Percentiles rank a stretch among this genome's conserved stretches.
These are phyloP conservation scores for Taxawa tesnikishii DNA, from an alignment of 2,329 filamentous ascomycete species.

Conservation along the genomic window DNA sequence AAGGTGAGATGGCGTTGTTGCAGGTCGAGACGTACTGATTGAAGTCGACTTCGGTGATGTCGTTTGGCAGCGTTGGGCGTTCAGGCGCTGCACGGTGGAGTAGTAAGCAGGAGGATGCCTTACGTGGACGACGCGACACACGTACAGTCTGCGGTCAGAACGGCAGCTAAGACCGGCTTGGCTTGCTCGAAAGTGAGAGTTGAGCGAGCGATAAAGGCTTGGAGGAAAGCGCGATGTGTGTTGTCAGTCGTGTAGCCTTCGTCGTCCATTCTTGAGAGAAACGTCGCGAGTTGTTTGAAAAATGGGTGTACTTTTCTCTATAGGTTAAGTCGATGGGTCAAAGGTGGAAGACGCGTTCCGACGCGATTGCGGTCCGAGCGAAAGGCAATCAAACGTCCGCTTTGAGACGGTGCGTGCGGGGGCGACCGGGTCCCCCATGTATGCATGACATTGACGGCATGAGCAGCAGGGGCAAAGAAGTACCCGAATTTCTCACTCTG, in stretches of 20 bases:
- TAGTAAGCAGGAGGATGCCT: background rate
- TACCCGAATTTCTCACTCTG: too few relatives aligned
- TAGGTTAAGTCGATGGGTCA: too few relatives aligned
- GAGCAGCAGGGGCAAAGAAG: too few relatives aligned
- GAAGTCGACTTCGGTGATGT: conserved; percentile 59
- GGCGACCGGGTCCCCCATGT: too few relatives aligned
- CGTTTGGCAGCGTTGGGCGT: conserved; percentile 36
- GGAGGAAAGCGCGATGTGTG: conserved; percentile 76
- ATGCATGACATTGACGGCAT: too few relatives aligned
- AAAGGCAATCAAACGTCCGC: too few relatives aligned
- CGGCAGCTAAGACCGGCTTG: conserved; percentile 61
- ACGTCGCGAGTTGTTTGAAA: too few relatives aligned
- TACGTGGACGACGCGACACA: conserved; percentile 30
- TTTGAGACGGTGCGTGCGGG: too few relatives aligned
- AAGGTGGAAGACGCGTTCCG: too few relatives aligned
- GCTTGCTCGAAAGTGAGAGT: conserved; percentile 65
- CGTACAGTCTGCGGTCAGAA: conserved; percentile 48
- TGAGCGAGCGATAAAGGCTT: conserved; percentile 71
- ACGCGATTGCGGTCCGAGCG: too few relatives aligned
- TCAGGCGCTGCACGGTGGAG: background rate
- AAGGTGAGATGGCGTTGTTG: conserved; percentile 59
- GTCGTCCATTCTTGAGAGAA: background rate
- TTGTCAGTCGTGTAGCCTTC: conserved; percentile 44
- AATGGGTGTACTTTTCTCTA: too few relatives aligned
- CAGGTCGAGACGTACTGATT: conserved; percentile 55